These are phyloP conservation scores for Penicillium maclennaniae DNA, from an alignment of 495 filamentous ascomycete species.

Conservation along the genomic window DNA sequence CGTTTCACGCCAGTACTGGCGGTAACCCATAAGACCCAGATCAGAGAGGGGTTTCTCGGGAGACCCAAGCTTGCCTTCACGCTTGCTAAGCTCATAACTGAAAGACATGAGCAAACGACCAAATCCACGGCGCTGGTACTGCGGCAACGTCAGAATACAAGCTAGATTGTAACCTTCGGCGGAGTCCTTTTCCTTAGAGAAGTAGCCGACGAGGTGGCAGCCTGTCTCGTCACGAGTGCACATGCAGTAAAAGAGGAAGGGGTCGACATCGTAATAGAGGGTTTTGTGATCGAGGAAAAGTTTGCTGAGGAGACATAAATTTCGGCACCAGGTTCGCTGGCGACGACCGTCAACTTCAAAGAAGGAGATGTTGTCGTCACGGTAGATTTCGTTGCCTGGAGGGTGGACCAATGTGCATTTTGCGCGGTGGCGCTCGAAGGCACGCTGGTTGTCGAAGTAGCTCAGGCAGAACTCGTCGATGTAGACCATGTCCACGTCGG, in stretches of 20 bases:
- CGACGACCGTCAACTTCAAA: constrained; percentile 95
- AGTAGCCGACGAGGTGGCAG: constrained; percentile 92
- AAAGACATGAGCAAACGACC: constrained; percentile 93
- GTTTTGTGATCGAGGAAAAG: constrained; percentile 99
- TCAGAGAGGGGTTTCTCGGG: constrained; percentile 96
- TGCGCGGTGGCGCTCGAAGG: constrained; percentile 76
- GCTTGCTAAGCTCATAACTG: constrained; percentile 94
- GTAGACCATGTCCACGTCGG: constrained; percentile 81
- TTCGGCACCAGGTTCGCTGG: constrained; percentile 96
- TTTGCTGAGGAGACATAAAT: constrained; percentile 89
- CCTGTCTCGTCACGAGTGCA: constrained; percentile 78
- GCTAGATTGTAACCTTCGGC: constrained; percentile 96
- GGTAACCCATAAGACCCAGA: constrained; percentile 84
- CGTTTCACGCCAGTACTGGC: constrained; percentile 95
- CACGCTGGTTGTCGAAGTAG: constrained; percentile 76
- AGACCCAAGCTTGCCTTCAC: constrained; percentile 89
- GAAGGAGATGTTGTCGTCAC: constrained; percentile 89
- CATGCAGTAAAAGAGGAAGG: constrained; percentile 99
- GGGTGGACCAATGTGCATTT: constrained; percentile 94
- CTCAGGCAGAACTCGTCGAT: constrained; percentile 97
- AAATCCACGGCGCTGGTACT: constrained; percentile 92
- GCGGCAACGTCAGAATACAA: constrained; percentile 93
- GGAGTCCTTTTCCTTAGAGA: constrained; percentile 96
- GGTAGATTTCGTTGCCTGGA: constrained; percentile 96
- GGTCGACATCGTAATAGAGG: constrained; percentile 99